Evolutionary conservation across 805 yeast species (phyloP).

Genomic region (Candida nitratophila): DNA sequence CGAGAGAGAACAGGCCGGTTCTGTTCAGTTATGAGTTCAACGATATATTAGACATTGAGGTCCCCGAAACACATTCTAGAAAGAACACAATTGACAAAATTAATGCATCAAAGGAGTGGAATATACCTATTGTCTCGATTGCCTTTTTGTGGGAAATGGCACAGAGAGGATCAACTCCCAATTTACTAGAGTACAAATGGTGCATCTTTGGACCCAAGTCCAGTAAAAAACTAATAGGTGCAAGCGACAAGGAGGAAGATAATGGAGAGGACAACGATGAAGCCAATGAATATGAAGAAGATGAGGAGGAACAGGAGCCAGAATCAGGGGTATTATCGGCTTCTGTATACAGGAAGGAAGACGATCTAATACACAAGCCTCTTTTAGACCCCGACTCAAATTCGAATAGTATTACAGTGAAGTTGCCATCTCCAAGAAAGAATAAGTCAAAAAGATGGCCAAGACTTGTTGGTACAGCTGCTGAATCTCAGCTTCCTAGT

Average conservation of each 20-base stretch:
- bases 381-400: no score
- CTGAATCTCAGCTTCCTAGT: slow-evolving; percentile 26
- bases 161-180: slow-evolving; percentile 30
- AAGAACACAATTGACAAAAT: slow-evolving; percentile 47
- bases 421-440: slow-evolving; percentile 49
- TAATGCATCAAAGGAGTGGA: slow-evolving; percentile 50
- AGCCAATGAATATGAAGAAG: slow-evolving; percentile 5
- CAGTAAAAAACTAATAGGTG: slow-evolving; percentile 3
- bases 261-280: slow-evolving; percentile 5
- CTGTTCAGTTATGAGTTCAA: slow-evolving; percentile 31
- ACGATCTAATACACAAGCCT: no score
- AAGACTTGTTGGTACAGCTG: slow-evolving; percentile 36
- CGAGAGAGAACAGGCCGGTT: slow-evolving; percentile 32
- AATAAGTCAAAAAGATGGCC: slow-evolving; percentile 39
- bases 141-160: slow-evolving; percentile 49
- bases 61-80: slow-evolving; percentile 6
- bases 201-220: slow-evolving; percentile 39
- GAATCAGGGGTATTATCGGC: not conserved
- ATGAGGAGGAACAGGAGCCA: not conserved
- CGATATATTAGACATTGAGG: slow-evolving; percentile 17
- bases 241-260: slow-evolving; percentile 5
- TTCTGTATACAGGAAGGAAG: no score
- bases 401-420: not conserved
- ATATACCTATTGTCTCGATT: slow-evolving; percentile 50
- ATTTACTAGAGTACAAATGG: slow-evolving; percentile 42